Conservation (phyloP, 106 monocot genomes). For the Acorus calamus region DNA sequence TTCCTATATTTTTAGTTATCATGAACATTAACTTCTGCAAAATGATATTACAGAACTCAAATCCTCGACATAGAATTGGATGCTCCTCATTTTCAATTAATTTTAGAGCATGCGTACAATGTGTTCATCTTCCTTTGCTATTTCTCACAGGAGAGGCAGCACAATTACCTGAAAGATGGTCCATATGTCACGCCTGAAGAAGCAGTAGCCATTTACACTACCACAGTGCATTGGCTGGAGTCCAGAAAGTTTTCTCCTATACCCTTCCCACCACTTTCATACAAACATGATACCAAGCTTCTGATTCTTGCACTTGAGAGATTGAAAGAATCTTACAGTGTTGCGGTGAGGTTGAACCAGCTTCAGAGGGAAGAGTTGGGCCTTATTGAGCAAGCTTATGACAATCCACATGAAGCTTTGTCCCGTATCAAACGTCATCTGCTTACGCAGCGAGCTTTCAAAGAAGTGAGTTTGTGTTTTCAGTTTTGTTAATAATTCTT, state of each 20-base stretch:
- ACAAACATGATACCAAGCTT: conserved; percentile 99
- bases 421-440: conserved; percentile 97
- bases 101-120: background rate
- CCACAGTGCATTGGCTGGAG: conserved; percentile 98
- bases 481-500: background rate
- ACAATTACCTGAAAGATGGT: conserved; percentile 98
- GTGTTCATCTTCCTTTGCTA: background rate
- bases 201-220: conserved; percentile 97
- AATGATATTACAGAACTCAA: too few relatives aligned
- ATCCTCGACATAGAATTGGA: too few relatives aligned
- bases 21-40: too few relatives aligned
- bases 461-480: conserved; percentile 50
- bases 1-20: too few relatives aligned
- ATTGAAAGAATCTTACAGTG: conserved; percentile 95
- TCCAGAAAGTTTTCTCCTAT: conserved; percentile 99
- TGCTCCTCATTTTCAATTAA: background rate
- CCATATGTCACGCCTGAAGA: conserved; percentile 99
- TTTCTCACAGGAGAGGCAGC: conserved; percentile 80
- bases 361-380: conserved; percentile 94
- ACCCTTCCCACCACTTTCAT: conserved; percentile 95
- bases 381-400: conserved; percentile 98
- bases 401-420: conserved; percentile 96
- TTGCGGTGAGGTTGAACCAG: conserved; percentile 94
- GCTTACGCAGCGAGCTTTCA: conserved; percentile 96
- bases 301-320: conserved; percentile 95